Percentiles rank a stretch among this genome's conserved stretches.
Evolutionary conservation across 2,329 filamentous ascomycete species (phyloP).

Genomic region (Colletotrichum sp.): DNA sequence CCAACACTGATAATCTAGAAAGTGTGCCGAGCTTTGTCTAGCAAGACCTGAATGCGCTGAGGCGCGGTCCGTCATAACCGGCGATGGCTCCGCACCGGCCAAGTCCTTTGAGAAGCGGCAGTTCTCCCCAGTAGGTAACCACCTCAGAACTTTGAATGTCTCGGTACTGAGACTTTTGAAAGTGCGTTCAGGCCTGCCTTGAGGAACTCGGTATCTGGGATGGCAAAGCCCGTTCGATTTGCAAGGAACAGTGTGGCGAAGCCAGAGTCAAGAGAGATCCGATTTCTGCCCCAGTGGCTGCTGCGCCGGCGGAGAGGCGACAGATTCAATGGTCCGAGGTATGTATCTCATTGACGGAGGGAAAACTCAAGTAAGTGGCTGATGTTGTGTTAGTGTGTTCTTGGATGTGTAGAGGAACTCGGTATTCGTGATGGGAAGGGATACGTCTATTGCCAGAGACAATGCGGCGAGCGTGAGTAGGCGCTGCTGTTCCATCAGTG

Average conservation of each 20-base stretch:
- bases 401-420: not conserved
- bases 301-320: not conserved
- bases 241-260: not conserved
- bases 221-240: not conserved
- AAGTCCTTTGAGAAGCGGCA: not conserved
- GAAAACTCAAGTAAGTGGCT: not conserved
- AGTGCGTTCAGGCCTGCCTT: not conserved
- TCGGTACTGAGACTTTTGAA: not conserved
- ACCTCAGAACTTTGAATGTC: not conserved
- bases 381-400: not conserved
- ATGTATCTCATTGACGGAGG: not conserved
- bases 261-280: not conserved
- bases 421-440: not conserved
- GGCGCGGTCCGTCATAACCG: not conserved
- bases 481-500: not conserved
- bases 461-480: not conserved
- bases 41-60: not conserved
- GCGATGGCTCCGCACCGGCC: not conserved
- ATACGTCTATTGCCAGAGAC: not conserved
- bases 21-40: not conserved
- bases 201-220: not conserved
- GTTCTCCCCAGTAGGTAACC: not conserved
- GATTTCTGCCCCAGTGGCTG: not conserved
- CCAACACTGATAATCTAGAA: not conserved
- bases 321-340: not conserved